Percentiles rank a stretch among this genome's conserved stretches.
Evolutionary conservation across 768 basidiomycete species (phyloP).

Genomic region (Clavulina sp.): DNA sequence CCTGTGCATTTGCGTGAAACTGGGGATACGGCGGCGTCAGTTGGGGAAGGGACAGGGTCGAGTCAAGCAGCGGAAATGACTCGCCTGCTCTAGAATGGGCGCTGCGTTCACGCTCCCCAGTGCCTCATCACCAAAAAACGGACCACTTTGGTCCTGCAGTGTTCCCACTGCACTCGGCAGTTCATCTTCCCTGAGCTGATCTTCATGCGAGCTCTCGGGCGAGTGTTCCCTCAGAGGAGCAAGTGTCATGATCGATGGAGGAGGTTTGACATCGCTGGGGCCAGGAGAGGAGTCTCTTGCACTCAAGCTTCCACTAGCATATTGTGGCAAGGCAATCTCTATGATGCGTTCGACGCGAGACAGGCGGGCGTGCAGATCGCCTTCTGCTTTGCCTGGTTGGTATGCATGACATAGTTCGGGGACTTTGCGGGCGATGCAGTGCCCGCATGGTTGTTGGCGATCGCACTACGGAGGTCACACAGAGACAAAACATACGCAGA

Average conservation of each 20-base stretch:
- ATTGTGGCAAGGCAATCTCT: slow-evolving; percentile 58
- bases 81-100: slow-evolving; percentile 63
- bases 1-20: slow-evolving; percentile 4
- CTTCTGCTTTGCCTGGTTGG: slow-evolving; percentile 72
- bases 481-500: not conserved
- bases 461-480: slow-evolving; percentile 40
- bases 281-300: not conserved
- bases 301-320: slow-evolving; percentile 3
- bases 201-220: slow-evolving; percentile 41
- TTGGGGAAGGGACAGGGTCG: not conserved
- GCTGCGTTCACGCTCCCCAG: slow-evolving; percentile 69
- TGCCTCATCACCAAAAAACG: slow-evolving; percentile 45
- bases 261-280: not conserved
- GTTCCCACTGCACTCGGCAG: slow-evolving; percentile 60
- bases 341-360: slow-evolving; percentile 67
- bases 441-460: slow-evolving; percentile 68
- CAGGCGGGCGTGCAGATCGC: slow-evolving; percentile 47
- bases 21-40: not conserved
- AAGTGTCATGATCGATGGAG: not conserved
- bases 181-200: slow-evolving; percentile 51
- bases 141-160: slow-evolving; percentile 71
- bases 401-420: slow-evolving; percentile 79
- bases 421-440: slow-evolving; percentile 74
- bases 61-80: not conserved
- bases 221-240: slow-evolving; percentile 22